Percentiles rank a stretch among this genome's conserved stretches.
These are phyloP conservation scores for Dendrostoma leiphaemia DNA, from an alignment of 2,329 filamentous ascomycete genomes.

Conservation along the genomic window DNA sequence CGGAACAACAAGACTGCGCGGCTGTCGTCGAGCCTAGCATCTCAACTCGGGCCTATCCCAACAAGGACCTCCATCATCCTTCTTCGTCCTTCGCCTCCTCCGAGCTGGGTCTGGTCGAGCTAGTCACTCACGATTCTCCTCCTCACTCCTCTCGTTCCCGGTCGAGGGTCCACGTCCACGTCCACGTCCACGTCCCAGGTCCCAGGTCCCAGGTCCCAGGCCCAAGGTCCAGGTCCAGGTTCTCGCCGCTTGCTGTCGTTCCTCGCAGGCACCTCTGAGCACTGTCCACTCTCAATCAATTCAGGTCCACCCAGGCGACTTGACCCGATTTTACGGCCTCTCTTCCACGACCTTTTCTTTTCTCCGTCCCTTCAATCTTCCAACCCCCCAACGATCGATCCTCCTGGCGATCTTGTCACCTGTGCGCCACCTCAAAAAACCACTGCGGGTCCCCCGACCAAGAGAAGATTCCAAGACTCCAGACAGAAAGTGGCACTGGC, in stretches of 20 bases:
- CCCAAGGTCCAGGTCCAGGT: neutral
- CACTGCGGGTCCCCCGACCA: neutral
- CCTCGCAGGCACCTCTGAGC: neutral
- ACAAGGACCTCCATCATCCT: neutral
- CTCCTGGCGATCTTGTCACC: slow-evolving; percentile 15
- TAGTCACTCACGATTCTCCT: too few relatives aligned
- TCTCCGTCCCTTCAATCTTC: slow-evolving; percentile 3
- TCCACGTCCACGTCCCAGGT: too few relatives aligned
- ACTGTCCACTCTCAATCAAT: neutral
- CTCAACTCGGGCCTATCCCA: neutral
- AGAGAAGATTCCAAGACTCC: slow-evolving; percentile 5
- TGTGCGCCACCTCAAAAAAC: slow-evolving; percentile 8
- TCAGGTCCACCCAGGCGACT: neutral
- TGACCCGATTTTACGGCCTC: neutral
- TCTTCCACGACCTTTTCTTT: neutral
- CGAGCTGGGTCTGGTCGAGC: too few relatives aligned
- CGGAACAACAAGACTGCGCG: neutral
- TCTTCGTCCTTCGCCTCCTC: neutral
- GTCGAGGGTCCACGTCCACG: too few relatives aligned
- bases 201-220: too few relatives aligned
- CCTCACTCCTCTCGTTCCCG: too few relatives aligned
- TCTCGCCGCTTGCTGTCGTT: neutral
- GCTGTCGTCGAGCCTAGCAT: neutral
- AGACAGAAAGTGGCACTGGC: too few relatives aligned
- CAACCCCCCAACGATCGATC: slow-evolving; percentile 4